phyloP scores from a whole-genome alignment of 2,329 filamentous ascomycete species.

The Colletotrichum nymphaeae region DNA sequence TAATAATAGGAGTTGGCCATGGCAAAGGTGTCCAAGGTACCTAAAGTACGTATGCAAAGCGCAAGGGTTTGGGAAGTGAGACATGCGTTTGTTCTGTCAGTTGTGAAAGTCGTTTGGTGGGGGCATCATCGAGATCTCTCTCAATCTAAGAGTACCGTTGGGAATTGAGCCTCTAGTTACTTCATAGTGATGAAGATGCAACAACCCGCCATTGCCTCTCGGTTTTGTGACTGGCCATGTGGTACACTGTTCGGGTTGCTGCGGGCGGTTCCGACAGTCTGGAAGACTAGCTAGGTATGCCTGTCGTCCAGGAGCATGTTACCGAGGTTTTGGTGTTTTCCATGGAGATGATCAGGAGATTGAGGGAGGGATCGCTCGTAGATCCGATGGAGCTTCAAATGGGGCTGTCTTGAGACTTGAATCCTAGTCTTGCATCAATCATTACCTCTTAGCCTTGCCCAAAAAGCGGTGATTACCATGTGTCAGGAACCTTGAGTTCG shows the following conservation, averaged over 20 bases:
- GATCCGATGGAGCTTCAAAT: conserved; percentile 15
- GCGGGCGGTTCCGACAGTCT: conserved; percentile 25
- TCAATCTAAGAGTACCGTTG: not conserved
- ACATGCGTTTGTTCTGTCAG: conserved; percentile 22
- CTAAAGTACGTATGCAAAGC: not conserved
- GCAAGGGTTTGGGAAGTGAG: conserved; percentile 13
- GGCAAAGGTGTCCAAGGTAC: not conserved
- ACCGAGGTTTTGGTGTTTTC: conserved; percentile 22
- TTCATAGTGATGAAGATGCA: conserved; percentile 21
- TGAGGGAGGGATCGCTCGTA: conserved; percentile 26
- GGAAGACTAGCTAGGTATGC: conserved; percentile 33
- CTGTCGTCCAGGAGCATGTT: conserved; percentile 15
- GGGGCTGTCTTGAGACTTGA: conserved; percentile 4
- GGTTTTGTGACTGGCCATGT: conserved; percentile 17
- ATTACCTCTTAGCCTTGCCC: not conserved
- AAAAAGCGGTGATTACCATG: not conserved
- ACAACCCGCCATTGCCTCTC: conserved; percentile 14
- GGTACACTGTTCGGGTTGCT: conserved; percentile 9
- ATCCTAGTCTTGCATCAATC: not conserved
- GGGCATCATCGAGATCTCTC: conserved; percentile 25
- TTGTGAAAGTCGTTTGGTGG: conserved; percentile 9
- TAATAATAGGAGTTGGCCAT: not conserved
- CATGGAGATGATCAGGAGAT: conserved; percentile 22
- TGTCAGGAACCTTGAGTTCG: not conserved
- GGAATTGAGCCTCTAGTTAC: not conserved